A percentile compares a stretch with the other conserved stretches of the same genome.
These are phyloP conservation scores for Coemansia javaensis DNA, from an alignment of 192 early-diverging fungal species.

Conservation along the genomic window DNA sequence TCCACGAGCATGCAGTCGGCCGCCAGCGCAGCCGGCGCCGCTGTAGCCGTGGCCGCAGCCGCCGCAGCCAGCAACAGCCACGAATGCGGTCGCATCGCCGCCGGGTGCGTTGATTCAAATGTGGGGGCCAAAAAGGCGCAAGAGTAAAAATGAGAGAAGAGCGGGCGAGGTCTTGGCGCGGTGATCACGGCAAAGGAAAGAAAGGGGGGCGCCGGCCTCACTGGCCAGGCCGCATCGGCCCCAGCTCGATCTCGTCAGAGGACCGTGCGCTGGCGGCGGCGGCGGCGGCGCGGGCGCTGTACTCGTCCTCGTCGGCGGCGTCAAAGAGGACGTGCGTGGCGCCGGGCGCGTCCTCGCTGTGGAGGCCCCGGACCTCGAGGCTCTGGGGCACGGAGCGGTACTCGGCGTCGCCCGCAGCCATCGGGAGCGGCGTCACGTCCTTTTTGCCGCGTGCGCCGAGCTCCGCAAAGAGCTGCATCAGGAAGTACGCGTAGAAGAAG, in stretches of 20 bases:
- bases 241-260: slow-evolving; percentile 36
- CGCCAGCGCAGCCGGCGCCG: no score
- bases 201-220: no score
- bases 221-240: slow-evolving; percentile 10
- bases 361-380: background rate
- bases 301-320: slow-evolving; percentile 14
- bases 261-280: slow-evolving; percentile 10
- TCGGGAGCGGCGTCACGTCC: slow-evolving; percentile 26
- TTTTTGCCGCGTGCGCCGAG: slow-evolving; percentile 12
- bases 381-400: slow-evolving; percentile 29
- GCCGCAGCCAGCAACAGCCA: no score
- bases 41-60: no score
- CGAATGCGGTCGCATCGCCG: no score
- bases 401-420: slow-evolving; percentile 17
- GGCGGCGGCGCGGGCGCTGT: background rate
- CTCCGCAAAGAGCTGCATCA: slow-evolving; percentile 51
- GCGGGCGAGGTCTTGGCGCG: no score
- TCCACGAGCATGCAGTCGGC: no score
- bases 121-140: no score
- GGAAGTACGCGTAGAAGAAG: slow-evolving; percentile 52
- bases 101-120: no score
- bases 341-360: slow-evolving; percentile 4
- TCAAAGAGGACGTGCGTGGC: slow-evolving; percentile 37
- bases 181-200: no score
- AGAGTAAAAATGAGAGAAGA: no score